Evolutionary conservation across 768 basidiomycete species (phyloP), one percentile per base, ranked within the genome.

Genomic region (Postia placenta): DNA sequence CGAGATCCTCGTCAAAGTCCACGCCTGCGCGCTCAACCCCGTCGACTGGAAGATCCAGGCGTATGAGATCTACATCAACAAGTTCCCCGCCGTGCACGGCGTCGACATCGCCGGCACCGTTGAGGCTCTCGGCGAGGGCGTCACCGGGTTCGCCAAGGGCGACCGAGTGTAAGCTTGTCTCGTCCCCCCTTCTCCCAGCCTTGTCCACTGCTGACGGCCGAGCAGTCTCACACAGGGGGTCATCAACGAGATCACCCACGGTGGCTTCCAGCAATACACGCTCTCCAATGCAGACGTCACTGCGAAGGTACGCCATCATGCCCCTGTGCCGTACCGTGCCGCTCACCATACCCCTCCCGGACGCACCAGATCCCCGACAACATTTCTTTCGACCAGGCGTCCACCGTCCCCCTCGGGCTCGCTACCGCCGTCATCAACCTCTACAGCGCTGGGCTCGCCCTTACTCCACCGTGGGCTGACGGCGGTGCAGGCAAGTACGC

Each of bases 31-130:
- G 0, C 58, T 69, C 14, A 67, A 68, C 46, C 68, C 67, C 0
- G 53, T 55, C 19, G 69, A 71, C 56, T 69, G 67, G 66, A 66
- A 65, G 52, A 55, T 65, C 28, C 63, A 63, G 20, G 50, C 41
- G 14, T 51, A 33, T 39, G 63, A 60, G 11, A 37, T 55, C 24
- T 42, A 63, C 15, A 38, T 74, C n/a, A 51, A 68, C n/a, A 45
- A 59, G 2, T 78, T 50, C 49, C 75, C 74, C 1, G 56, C 60
- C 14, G 55, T 72, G 39, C 43, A 69, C 25, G 74, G 71, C 4
- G 50, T 43, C 4, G 73, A 76, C n/a, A 63, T 50, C 14, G 67
- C 73, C 5, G 74, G 75, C 15, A 61, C 60, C 19, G 65, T 73
- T 27, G 65, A 64, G 20, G 62, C 62, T 24, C 63, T 74, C n/a